Base-by-base conservation (phyloP, 2,329 filamentous ascomycete species). In the Blastomyces silverae region DNA sequence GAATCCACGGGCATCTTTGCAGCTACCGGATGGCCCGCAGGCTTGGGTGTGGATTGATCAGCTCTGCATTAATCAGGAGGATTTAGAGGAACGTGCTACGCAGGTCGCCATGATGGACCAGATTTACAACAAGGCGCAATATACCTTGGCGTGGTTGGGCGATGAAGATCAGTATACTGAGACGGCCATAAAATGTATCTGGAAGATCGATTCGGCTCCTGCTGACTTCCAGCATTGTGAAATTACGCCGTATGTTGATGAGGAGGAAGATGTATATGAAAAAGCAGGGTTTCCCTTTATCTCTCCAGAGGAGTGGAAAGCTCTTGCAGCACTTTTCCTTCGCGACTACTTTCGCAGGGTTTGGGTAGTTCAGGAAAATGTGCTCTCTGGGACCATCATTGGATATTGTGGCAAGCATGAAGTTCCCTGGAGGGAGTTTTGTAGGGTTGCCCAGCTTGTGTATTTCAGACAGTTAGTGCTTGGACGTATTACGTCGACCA, bases 291-390 rank as follows among this genome's bases (percentile, higher is more conserved):
- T 70, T 31, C 64, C 66, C 20, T 65, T 65, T 28, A 52, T 68
- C 37, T 62, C 63, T 15, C 17, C 56, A 42, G 57, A 62, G 15
- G 67, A 67, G 52, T 68, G 65, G 65, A 53, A 55, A 8, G 60
- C 67, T 20, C 34, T 68, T 25, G 65, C 65, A 10, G 56, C 65
- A 15, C 46, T 71, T 34, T 64, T 71, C 17, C 64, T 60, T n/a
- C 65, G 68, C 37, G 63, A 62, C 22, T 71, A 69, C 57, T 71
- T 69, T 65, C 56, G 65, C 11, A 59, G 70, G 13, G 66, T 71
- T 5, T 71, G 70, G 70, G 67, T 71, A 6, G 66, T 70, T 5
- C 70, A 71, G 50, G 70, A 71, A 61, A 65, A 69, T 44, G 63
- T 66, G 22, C 64, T 70, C 13, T 67, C 69, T 15, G 57, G 59